Evolutionary conservation across 2,329 filamentous ascomycete genomes (phyloP).

Genomic region (Ascochyta lentis): DNA sequence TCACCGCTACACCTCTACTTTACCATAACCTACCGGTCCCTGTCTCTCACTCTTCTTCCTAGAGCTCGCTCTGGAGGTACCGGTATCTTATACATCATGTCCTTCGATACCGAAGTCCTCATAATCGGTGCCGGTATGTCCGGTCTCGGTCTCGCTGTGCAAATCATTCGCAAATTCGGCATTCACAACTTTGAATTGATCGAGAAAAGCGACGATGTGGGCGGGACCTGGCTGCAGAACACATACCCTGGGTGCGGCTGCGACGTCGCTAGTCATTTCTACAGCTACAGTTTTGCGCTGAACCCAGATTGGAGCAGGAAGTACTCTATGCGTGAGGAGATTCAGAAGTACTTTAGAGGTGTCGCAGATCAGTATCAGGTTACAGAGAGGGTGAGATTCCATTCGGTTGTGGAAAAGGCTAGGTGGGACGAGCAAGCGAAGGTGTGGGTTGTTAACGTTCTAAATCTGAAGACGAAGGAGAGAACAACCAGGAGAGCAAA

Average conservation of each 20-base stretch:
- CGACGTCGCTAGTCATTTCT: constrained; percentile 59
- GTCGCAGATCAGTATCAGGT: constrained; percentile 43
- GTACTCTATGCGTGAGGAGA: constrained; percentile 63
- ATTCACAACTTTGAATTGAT: constrained; percentile 52
- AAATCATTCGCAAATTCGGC: constrained; percentile 51
- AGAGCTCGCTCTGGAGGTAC: no score
- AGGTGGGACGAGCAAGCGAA: constrained; percentile 54
- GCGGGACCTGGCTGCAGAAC: constrained; percentile 44
- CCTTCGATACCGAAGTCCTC: constrained; percentile 54
- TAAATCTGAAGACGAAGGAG: constrained; percentile 31
- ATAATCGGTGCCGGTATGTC: constrained; percentile 60
- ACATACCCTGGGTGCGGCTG: constrained; percentile 46
- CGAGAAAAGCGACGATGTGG: constrained; percentile 52
- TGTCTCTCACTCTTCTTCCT: not conserved
- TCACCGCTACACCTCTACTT: not conserved
- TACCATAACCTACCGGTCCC: no score
- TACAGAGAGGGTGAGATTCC: constrained; percentile 54
- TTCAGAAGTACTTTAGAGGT: constrained; percentile 59
- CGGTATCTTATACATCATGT: constrained; percentile 24
- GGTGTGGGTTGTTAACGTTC: constrained; percentile 46
- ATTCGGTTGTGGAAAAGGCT: constrained; percentile 52
- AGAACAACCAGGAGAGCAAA: constrained; percentile 31
- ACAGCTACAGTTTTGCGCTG: constrained; percentile 66
- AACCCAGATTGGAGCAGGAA: constrained; percentile 67
- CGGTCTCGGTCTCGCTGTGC: constrained; percentile 56